Conservation (phyloP, 1,139 yeast genomes). For the Debaryomycetaceae sp. region DNA sequence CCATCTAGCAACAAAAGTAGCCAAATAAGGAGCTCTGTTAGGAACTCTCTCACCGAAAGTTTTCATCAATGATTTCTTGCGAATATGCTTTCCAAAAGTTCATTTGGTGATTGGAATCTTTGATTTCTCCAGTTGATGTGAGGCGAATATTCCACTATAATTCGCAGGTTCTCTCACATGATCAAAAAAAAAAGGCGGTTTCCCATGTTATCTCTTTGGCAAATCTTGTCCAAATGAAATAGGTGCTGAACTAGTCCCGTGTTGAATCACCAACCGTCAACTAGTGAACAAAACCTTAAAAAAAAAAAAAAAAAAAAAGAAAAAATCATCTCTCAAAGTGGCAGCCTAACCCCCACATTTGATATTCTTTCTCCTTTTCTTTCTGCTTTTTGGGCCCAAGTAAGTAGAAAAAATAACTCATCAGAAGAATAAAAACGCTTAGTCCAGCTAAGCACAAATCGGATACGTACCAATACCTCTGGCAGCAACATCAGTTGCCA, state of each 20-base stretch:
- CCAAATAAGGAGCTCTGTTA: conserved; percentile 2
- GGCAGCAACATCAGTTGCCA: conserved; percentile 99
- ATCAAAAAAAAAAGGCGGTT: conserved; percentile 3
- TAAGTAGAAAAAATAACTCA: conserved; percentile 4
- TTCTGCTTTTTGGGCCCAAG: conserved; percentile 3
- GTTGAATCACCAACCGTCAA: conserved; percentile 5
- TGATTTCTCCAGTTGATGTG: no score
- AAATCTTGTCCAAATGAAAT: conserved; percentile 8
- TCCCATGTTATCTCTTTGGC: conserved; percentile 7
- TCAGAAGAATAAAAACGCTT: neutral
- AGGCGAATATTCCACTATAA: no score
- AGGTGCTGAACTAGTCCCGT: neutral
- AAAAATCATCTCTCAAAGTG: neutral
- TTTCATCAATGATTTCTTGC: conserved; percentile 4
- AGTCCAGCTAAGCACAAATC: neutral
- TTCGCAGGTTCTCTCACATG: conserved; percentile 5
- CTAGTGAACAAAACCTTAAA: conserved; percentile 2
- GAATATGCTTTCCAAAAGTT: conserved; percentile 4
- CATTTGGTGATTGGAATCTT: neutral
- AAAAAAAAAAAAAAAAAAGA: neutral
- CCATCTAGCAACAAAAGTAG: neutral
- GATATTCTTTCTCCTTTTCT: conserved; percentile 1
- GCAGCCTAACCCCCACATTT: no score
- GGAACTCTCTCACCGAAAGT: neutral
- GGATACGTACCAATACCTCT: conserved; percentile 97